Conservation (phyloP, 805 yeast species). For the Yarrowia yakushimensis region DNA sequence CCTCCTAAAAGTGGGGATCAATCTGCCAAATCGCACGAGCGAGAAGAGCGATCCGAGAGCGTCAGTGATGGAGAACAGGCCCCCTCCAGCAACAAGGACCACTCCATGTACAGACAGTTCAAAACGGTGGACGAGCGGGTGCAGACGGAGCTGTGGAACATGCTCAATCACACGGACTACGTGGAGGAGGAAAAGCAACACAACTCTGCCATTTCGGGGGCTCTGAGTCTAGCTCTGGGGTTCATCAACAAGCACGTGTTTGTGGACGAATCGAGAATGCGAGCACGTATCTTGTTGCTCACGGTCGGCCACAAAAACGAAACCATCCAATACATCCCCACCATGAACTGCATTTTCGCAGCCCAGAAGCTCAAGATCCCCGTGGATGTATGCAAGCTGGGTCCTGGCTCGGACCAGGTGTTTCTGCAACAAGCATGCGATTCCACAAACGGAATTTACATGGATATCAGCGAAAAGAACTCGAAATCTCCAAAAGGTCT, state of each 20-base stretch:
- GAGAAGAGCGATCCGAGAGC: slow-evolving; percentile 8
- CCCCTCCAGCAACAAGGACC: slow-evolving; percentile 29
- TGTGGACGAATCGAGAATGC: slow-evolving; percentile 47
- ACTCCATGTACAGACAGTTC: slow-evolving; percentile 78
- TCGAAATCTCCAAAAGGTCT: slow-evolving; percentile 63
- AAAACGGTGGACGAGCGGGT: slow-evolving; percentile 72
- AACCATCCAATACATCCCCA: slow-evolving; percentile 79
- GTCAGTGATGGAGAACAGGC: slow-evolving; percentile 6
- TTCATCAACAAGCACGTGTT: slow-evolving; percentile 67
- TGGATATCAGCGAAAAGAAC: slow-evolving; percentile 44
- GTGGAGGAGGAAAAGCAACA: slow-evolving; percentile 27
- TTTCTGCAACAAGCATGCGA: slow-evolving; percentile 95
- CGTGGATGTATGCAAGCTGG: slow-evolving; percentile 84
- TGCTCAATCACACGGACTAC: slow-evolving; percentile 41
- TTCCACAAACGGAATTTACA: slow-evolving; percentile 86
- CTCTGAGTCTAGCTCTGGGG: slow-evolving; percentile 76
- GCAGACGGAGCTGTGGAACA: slow-evolving; percentile 51
- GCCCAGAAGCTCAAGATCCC: slow-evolving; percentile 83
- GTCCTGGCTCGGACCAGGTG: slow-evolving; percentile 50
- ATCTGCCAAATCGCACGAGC: background rate
- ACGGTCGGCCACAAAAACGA: slow-evolving; percentile 65
- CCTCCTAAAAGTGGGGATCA: slow-evolving; percentile 43
- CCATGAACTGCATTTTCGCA: slow-evolving; percentile 93
- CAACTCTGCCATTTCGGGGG: slow-evolving; percentile 57
- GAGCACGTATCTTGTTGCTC: slow-evolving; percentile 62